Evolutionary conservation across 129 eudicot species (phyloP).

Genomic region (Flaveria brownii): DNA sequence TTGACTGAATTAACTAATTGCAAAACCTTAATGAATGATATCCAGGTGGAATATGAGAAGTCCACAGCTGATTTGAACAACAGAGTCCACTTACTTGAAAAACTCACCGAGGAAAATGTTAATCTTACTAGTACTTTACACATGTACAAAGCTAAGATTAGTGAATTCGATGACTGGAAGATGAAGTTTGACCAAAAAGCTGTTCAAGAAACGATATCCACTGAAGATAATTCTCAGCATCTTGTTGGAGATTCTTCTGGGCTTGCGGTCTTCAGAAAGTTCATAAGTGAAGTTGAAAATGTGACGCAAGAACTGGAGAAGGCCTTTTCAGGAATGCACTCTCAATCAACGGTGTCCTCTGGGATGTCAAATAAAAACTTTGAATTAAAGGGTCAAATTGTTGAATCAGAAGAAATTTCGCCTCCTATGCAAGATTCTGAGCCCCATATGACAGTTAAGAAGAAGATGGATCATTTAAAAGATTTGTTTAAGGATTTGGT

Average conservation of each 20-base stretch:
- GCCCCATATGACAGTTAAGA: conserved; percentile 35
- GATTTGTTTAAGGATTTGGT: conserved; percentile 37
- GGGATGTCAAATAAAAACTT: conserved; percentile 64
- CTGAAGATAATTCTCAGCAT: conserved; percentile 23
- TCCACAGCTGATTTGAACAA: conserved; percentile 46
- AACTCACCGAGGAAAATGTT: conserved; percentile 52
- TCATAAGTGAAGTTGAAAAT: conserved; percentile 47
- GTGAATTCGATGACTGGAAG: conserved; percentile 16
- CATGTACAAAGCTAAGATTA: conserved; percentile 36
- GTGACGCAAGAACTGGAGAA: conserved; percentile 52
- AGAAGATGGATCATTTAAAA: conserved; percentile 33
- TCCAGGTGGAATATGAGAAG: conserved; percentile 44
- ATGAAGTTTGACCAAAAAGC: conserved; percentile 20
- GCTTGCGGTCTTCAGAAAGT: conserved; percentile 41
- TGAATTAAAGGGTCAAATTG: conserved; percentile 55
- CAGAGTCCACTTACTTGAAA: conserved; percentile 42
- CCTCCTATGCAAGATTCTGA: conserved; percentile 37
- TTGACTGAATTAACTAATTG: conserved; percentile 39
- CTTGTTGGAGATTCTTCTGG: conserved; percentile 37
- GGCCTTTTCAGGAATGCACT: conserved; percentile 54
- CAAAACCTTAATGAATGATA: conserved; percentile 32
- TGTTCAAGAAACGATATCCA: conserved; percentile 2
- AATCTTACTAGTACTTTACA: conserved; percentile 45
- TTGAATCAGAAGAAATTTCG: conserved; percentile 37
- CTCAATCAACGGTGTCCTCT: conserved; percentile 18